phyloP scores from a whole-genome alignment of 176 grass and related monocot species.

The Tuctoria greenei region DNA sequence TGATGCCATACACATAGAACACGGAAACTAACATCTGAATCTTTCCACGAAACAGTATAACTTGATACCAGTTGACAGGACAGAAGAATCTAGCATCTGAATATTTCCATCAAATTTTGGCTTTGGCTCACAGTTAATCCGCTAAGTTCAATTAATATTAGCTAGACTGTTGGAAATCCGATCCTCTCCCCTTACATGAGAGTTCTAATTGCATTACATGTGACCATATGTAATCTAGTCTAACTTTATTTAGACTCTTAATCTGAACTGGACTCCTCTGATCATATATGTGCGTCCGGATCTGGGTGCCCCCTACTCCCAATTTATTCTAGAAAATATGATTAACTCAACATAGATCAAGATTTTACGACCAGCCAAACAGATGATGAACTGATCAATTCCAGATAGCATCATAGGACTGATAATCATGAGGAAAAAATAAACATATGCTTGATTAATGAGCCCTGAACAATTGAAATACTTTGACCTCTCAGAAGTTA shows the following conservation, averaged over 20 bases:
- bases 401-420: slow-evolving; percentile 13
- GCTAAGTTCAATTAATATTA: not conserved
- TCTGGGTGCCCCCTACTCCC: too few species aligned
- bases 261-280: too few species aligned
- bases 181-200: too few species aligned
- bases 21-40: slow-evolving; percentile 14
- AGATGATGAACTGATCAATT: slow-evolving; percentile 5
- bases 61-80: not conserved
- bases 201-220: too few species aligned
- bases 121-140: not conserved
- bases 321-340: too few species aligned
- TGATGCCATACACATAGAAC: not conserved
- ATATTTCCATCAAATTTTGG: slow-evolving; percentile 4
- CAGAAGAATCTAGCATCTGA: not conserved
- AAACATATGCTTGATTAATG: not conserved
- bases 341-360: too few species aligned
- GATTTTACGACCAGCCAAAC: not conserved
- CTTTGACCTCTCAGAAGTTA: not conserved
- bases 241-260: too few species aligned
- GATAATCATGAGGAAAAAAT: not conserved
- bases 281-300: too few species aligned
- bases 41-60: not conserved
- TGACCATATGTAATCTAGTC: too few species aligned
- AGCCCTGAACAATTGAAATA: slow-evolving; percentile 1
- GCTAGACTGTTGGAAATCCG: too few species aligned